Evolutionary conservation across 2,329 filamentous ascomycete species (phyloP).

Genomic region (Aquanectria penicillioides): DNA sequence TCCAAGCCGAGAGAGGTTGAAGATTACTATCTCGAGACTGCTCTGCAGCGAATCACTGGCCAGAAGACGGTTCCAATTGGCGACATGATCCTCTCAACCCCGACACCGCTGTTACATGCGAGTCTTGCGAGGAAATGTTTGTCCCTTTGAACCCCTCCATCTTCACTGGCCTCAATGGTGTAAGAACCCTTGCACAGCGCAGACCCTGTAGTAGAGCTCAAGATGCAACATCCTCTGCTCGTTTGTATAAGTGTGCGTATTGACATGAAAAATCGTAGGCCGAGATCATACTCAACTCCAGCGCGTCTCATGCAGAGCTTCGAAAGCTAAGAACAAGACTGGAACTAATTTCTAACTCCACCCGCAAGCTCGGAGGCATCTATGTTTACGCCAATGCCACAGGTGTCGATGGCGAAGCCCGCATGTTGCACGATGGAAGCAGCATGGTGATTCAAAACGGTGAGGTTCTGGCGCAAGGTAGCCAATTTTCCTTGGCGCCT

Average conservation of each 20-base stretch:
- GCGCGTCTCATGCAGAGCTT: conserved; percentile 46
- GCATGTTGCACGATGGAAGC: conserved; percentile 59
- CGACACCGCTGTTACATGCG: conserved; percentile 46
- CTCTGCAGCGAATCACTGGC: conserved; percentile 62
- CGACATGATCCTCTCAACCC: conserved; percentile 51
- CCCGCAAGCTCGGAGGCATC: conserved; percentile 68
- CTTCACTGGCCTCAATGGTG: conserved; percentile 59
- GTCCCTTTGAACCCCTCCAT: background rate
- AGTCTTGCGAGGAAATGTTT: background rate
- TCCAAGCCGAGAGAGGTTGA: conserved; percentile 47
- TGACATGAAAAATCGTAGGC: too few species aligned
- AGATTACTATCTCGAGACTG: conserved; percentile 58
- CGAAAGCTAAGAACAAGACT: conserved; percentile 73
- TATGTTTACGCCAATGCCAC: conserved; percentile 56
- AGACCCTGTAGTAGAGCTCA: too few species aligned
- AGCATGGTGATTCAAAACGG: conserved; percentile 73
- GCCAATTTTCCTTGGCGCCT: conserved; percentile 67
- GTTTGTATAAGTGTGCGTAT: too few species aligned
- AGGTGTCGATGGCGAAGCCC: background rate
- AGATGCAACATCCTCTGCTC: too few species aligned
- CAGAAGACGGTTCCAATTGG: conserved; percentile 52
- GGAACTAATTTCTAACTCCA: conserved; percentile 73
- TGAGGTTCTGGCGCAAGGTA: conserved; percentile 65
- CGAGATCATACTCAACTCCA: conserved; percentile 65
- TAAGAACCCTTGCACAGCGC: too few species aligned